Base-by-base conservation (phyloP, 176 grass and related monocot species). In the Thinopyrum elongatum region DNA sequence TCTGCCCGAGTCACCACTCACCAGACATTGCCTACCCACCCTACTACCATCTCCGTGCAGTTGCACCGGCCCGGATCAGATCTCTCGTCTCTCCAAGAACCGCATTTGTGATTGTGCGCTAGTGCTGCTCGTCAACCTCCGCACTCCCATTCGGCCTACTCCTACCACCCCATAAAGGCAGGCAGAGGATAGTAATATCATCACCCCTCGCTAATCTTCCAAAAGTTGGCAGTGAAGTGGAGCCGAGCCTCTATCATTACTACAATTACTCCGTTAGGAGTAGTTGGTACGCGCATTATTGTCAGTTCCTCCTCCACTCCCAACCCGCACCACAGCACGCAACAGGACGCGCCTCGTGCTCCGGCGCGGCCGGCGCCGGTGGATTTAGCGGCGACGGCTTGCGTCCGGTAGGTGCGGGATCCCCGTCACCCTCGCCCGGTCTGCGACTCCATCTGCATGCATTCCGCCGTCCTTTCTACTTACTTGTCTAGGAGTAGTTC, bases 321-420 rank as follows among this genome's bases (percentile, higher is more conserved):
- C 36, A 1, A 16, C 23, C 25, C 41, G 41, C 49, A 8, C 49
- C 74, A 11, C 76, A 26, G 76, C 53, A 30, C 35, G 58, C 66
- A 22, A 85, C 30, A 82, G 42, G 34, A 53, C 70, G 63, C 33
- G 60, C 13, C 39, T 38, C 11, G 2, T 3, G 3, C 87, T 78
- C 68, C 86, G 74, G 23, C 70, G 77, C 47, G 69, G 81, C 81
- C 78, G 70, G 73, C 73, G 49, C 87, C 44, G 3, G 19, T 77
- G 25, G 87, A 34, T 66, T 38, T 65, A 14, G 76, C 82, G 0
- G 19, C 25, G 3, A 8, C 33, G 7, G 77, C n/a, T 80, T 44
- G 70, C 60, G 51, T 28, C 51, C 26, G 34, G 60, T 89, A 47
- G 82, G 77, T 85, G 88, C 1, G 30, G 9, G 65, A 79, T 74